These are phyloP conservation scores for Pseudocercospora pini-densiflorae DNA, from an alignment of 2,329 filamentous ascomycete species.

Conservation along the genomic window DNA sequence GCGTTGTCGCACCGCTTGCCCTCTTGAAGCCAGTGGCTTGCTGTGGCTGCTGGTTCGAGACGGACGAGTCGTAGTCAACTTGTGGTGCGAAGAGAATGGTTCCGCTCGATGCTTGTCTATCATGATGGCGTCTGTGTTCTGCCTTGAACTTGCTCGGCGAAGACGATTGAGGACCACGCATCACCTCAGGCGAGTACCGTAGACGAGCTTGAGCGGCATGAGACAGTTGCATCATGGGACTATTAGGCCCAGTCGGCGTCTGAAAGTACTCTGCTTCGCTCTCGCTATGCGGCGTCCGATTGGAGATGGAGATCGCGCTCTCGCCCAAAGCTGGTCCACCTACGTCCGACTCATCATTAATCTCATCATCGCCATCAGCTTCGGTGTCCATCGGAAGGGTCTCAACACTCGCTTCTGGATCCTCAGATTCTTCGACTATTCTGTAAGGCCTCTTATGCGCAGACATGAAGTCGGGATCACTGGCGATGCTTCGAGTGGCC, in stretches of 20 bases:
- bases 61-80: conserved; percentile 39
- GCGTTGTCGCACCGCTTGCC: conserved; percentile 29
- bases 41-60: conserved; percentile 37
- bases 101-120: conserved; percentile 75
- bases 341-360: conserved; percentile 69
- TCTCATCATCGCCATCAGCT: conserved; percentile 89
- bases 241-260: conserved; percentile 41
- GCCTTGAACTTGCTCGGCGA: conserved; percentile 3
- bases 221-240: conserved; percentile 33
- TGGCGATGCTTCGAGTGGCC: conserved; percentile 58
- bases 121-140: conserved; percentile 54
- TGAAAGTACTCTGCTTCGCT: conserved; percentile 50
- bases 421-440: conserved; percentile 51
- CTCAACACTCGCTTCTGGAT: conserved; percentile 43
- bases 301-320: conserved; percentile 39
- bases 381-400: conserved; percentile 68
- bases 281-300: conserved; percentile 30
- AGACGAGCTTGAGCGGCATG: conserved; percentile 31
- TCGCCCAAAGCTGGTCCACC: conserved; percentile 49
- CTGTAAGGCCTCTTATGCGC: conserved; percentile 46
- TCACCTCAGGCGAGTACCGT: conserved; percentile 31
- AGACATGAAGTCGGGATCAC: conserved; percentile 57
- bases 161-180: conserved; percentile 30
- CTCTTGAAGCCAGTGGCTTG: conserved; percentile 35
- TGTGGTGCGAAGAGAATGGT: conserved; percentile 84